Conservation (phyloP, 2,329 filamentous ascomycete species). For the Fusarium globosum region DNA sequence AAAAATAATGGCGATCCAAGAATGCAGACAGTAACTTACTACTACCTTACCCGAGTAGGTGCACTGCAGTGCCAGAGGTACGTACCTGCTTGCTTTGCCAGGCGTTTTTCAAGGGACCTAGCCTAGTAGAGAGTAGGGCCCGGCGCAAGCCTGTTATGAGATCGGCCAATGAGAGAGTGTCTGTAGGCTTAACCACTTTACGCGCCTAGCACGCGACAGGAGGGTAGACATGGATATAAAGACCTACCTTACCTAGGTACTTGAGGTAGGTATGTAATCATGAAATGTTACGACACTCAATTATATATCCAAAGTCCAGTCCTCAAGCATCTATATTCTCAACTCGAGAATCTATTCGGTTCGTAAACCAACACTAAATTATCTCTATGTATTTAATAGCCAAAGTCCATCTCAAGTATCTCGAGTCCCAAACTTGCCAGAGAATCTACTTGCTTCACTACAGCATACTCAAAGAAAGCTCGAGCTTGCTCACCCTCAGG, state of each 20-base stretch:
- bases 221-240: background rate
- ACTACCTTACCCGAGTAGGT: background rate
- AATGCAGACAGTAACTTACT: background rate
- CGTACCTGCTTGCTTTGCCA: conserved; percentile 12
- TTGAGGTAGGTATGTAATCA: background rate
- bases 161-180: background rate
- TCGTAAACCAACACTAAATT: background rate
- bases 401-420: conserved; percentile 57
- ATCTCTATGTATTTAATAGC: conserved; percentile 1
- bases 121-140: background rate
- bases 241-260: background rate
- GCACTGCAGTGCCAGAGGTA: conserved; percentile 23
- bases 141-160: background rate
- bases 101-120: background rate
- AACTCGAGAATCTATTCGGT: background rate
- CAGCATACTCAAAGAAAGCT: conserved; percentile 62
- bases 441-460: conserved; percentile 60
- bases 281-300: background rate
- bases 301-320: background rate
- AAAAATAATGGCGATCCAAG: conserved; percentile 18
- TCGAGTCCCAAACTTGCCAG: conserved; percentile 59
- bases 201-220: background rate
- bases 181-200: background rate
- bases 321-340: background rate
- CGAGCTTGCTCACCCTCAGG: conserved; percentile 53